Base-by-base conservation (phyloP, 2,329 filamentous ascomycete genomes). In the Bipolaris zeicola region DNA sequence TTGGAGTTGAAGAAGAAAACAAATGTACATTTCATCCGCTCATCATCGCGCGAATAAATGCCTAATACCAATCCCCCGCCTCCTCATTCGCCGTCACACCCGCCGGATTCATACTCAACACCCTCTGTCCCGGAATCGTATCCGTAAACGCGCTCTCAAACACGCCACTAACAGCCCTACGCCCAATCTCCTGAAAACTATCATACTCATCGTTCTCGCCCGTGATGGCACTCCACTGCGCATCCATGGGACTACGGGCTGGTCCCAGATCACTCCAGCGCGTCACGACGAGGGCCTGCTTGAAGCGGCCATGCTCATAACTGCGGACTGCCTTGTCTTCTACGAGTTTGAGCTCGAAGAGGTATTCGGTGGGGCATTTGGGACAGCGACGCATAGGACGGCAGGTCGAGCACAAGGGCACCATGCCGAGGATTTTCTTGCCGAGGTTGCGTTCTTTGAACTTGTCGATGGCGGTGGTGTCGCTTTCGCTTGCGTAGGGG, bases 231-330 rank as follows among this genome's bases (percentile, higher is more conserved):
- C 84, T 81, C 10, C 79, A 80, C 81, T 85, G 87, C 58, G 43
- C 48, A 48, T 72, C 69, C 1, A 86, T 82, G 3, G 74, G 74
- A n/a, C 75, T 79, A 11, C 61, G 58, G 10, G 74, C 74, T 2
- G 85, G 83, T 8, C 85, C 85, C 14, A 88, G 68, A 70, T 88
- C 85, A 58, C 80, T 82, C 85, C 85, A 88, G 16, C 85, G 74
- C 6, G 85, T 87, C 4, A 87, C 82, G 4, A 85, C 79, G 51
- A 88, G 80, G 1, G 83, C 81, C 54, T 87, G 84, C 63, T 83
- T 86, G 72, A 88, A 88, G 3, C 76, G 72, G 10, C 76, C 67
- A 65, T 36, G 73, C 59, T 6, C 77, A 69, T 63, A 83, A 77
- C 26, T 67, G 33, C 65, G 64, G 6, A 69, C 66, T 1, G 54